phyloP scores from a whole-genome alignment of 2,329 filamentous ascomycete species.

The Aspergillus uvarum region DNA sequence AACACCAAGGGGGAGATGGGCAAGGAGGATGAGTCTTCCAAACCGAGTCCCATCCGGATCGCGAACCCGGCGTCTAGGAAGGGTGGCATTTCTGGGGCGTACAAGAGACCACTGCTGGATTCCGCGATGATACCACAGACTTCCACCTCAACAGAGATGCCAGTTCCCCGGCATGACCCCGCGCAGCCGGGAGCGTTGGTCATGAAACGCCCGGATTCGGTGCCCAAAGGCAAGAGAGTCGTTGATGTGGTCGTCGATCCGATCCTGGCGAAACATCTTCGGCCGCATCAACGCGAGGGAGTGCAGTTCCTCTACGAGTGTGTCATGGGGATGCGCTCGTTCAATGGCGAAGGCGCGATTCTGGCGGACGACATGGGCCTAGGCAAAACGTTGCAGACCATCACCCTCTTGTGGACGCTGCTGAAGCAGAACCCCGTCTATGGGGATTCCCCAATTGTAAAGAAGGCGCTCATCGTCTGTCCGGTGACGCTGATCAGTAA shows the following conservation, averaged over 20 bases:
- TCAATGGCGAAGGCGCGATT: conserved; percentile 67
- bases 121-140: conserved; percentile 52
- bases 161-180: conserved; percentile 66
- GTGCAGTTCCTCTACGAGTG: conserved; percentile 73
- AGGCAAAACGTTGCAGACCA: conserved; percentile 72
- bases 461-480: conserved; percentile 71
- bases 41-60: conserved; percentile 16
- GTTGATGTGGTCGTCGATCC: conserved; percentile 75
- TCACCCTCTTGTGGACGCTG: conserved; percentile 69
- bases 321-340: conserved; percentile 69
- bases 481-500: conserved; percentile 71
- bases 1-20: not conserved
- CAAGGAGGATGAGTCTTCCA: not conserved
- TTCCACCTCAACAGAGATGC: conserved; percentile 40
- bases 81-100: conserved; percentile 49
- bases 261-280: conserved; percentile 60
- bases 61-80: conserved; percentile 41
- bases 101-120: conserved; percentile 62
- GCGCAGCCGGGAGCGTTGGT: conserved; percentile 60
- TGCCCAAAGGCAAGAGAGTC: conserved; percentile 62
- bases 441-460: conserved; percentile 60
- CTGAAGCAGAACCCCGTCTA: conserved; percentile 69
- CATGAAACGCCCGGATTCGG: conserved; percentile 61
- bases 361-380: conserved; percentile 75
- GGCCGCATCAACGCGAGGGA: conserved; percentile 68